Evolutionary conservation across 108 stramenopile species (phyloP).

Genomic region (Cyclostephanos tholiformis): DNA sequence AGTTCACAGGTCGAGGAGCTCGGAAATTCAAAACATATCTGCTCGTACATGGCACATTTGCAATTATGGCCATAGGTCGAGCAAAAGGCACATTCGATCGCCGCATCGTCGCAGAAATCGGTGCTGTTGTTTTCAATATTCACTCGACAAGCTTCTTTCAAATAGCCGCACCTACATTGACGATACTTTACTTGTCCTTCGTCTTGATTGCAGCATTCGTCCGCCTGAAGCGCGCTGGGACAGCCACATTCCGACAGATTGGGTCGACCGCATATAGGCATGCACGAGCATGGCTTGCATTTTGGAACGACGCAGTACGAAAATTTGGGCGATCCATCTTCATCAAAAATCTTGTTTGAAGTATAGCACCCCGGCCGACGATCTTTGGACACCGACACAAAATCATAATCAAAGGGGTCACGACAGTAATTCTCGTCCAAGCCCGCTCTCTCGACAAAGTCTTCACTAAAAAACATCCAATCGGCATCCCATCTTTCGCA

Average conservation of each 20-base stretch:
- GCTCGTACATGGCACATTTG: not conserved
- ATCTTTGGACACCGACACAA: not conserved
- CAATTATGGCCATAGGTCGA: not conserved
- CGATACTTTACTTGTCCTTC: not conserved
- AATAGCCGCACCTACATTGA: not conserved
- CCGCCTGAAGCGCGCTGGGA: constrained; percentile 13
- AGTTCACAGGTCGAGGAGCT: not conserved
- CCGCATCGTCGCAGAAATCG: not conserved
- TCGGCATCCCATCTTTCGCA: constrained; percentile 17
- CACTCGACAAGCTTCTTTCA: not conserved
- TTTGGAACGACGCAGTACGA: not conserved
- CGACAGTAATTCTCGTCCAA: constrained; percentile 9
- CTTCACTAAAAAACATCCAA: not conserved
- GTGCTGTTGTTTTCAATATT: not conserved
- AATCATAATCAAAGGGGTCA: not conserved
- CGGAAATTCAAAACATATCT: not conserved
- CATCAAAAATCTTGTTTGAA: not conserved
- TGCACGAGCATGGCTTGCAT: constrained; percentile 17
- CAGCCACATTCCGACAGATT: constrained; percentile 3
- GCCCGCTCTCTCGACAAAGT: not conserved
- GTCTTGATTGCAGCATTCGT: not conserved
- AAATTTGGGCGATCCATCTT: not conserved
- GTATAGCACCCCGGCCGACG: not conserved
- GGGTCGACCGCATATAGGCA: not conserved
- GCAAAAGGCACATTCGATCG: not conserved